A percentile compares a stretch with the other conserved stretches of the same genome.
Evolutionary conservation across 1,284 basidiomycete genomes (phyloP).

Genomic region (Porodaedalea pini): DNA sequence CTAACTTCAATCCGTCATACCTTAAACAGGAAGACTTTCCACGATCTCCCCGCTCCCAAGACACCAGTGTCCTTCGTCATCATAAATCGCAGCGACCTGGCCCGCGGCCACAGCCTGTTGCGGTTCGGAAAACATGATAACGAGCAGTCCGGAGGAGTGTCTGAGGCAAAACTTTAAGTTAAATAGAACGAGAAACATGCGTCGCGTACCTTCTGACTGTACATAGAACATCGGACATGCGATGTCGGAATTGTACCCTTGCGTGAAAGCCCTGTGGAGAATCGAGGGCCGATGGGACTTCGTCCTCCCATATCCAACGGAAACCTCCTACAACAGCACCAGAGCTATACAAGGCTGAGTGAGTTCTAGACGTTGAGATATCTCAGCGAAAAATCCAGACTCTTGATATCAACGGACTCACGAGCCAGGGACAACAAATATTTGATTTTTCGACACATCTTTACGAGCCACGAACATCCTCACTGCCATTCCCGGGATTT

Average conservation of each 20-base stretch:
- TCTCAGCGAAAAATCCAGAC: neutral
- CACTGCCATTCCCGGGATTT: slow-evolving; percentile 57
- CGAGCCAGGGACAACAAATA: slow-evolving; percentile 77
- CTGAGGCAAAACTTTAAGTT: neutral
- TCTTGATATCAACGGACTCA: slow-evolving; percentile 36
- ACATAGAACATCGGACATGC: slow-evolving; percentile 57
- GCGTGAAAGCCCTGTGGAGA: slow-evolving; percentile 43
- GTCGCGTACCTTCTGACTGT: slow-evolving; percentile 34
- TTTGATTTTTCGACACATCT: slow-evolving; percentile 52
- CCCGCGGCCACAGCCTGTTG: slow-evolving; percentile 75
- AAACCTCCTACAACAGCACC: slow-evolving; percentile 53
- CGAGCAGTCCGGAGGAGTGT: slow-evolving; percentile 17
- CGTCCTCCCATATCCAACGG: slow-evolving; percentile 72
- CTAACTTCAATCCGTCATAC: neutral
- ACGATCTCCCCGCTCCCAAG: slow-evolving; percentile 78
- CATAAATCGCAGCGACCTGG: slow-evolving; percentile 76
- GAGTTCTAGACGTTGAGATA: neutral
- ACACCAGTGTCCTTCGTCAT: slow-evolving; percentile 61
- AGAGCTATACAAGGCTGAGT: neutral
- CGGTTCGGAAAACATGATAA: slow-evolving; percentile 52
- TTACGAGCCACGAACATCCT: slow-evolving; percentile 80
- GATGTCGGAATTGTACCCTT: slow-evolving; percentile 68
- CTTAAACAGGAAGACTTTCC: slow-evolving; percentile 11
- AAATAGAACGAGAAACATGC: neutral
- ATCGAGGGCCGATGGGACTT: slow-evolving; percentile 47